Base-by-base conservation (phyloP, 345 rosid genomes). In the Pseudoturritis turrita region DNA sequence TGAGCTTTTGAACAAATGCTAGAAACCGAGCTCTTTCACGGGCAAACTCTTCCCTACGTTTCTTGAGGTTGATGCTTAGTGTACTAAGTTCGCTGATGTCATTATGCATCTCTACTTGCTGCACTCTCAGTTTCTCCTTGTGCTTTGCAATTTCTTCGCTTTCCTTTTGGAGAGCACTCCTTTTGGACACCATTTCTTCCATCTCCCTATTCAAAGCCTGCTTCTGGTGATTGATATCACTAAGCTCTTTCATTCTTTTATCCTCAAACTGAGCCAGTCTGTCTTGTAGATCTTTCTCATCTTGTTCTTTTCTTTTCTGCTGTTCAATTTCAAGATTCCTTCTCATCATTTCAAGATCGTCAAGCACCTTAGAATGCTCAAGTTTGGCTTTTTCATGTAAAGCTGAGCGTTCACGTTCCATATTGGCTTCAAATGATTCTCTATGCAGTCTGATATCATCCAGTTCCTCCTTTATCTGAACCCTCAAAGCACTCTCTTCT, bases 41-140 rank as follows among this genome's bases (percentile, higher is more conserved):
- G 37, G 80, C 41, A 75, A 85, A 81, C 56, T 80, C 86, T 67
- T 87, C 84, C 68, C 94, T 73, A 43, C 86, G 94, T 28, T 76
- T 82, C 69, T 81, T 81, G 74, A 90, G 87, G 74, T 80, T 93
- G 62, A 44, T 80, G 80, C 92, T 87, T 37, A 93, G 87, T 51
- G 61, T 51, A 59, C 74, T 80, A 70, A 93, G 92, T 78, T 86
- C 91, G 66, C 70, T 73, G 68, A 89, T 87, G 76, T 93, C 98
- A 66, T 84, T 86, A 26, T 58, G 86, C 81, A 90, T 82, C 78
- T 84, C 91, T 57, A 64, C 58, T 69, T 84, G 98, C 57, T 90
- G 89, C 51, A 74, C 82, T 51, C 76, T 78, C 41, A 90, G 81
- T 73, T 80, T 79, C 68, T 85, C 78, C 72, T 84, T 84, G 80